Evolutionary conservation across 1,284 basidiomycete genomes (phyloP).

Genomic region (Trametes hirsuta): DNA sequence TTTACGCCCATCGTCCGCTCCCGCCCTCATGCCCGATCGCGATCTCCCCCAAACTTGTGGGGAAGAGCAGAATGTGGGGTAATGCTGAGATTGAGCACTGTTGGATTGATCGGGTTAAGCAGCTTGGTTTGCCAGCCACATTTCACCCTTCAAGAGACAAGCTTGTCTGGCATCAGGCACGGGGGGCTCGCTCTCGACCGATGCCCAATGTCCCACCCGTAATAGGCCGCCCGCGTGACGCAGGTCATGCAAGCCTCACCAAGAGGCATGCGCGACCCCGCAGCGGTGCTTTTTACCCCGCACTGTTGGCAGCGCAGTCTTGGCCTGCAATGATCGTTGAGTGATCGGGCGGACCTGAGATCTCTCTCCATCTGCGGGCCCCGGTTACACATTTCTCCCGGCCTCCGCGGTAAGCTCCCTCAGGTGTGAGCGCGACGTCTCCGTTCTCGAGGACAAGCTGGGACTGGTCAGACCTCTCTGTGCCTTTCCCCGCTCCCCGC

Average conservation of each 20-base stretch:
- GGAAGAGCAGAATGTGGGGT: not conserved
- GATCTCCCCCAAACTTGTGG: not conserved
- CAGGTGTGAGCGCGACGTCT: not conserved
- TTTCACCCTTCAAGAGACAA: not conserved
- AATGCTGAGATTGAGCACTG: not conserved
- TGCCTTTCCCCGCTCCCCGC: slow-evolving; percentile 3
- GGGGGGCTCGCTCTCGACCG: not conserved
- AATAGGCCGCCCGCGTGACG: not conserved
- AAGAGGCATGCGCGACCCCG: not conserved
- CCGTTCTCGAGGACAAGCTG: not conserved
- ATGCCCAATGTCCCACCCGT: not conserved
- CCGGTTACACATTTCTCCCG: slow-evolving; percentile 2
- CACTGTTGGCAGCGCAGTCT: slow-evolving; percentile 1
- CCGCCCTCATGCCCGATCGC: not conserved
- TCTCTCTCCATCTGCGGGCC: not conserved
- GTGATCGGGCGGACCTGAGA: slow-evolving; percentile 4
- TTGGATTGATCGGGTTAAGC: not conserved
- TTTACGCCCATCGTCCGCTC: not conserved
- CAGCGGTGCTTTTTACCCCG: slow-evolving; percentile 11
- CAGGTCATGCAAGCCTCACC: not conserved
- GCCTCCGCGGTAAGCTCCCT: not conserved
- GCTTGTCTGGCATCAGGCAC: slow-evolving; percentile 3
- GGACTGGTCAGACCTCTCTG: not conserved
- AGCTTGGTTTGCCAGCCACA: not conserved
- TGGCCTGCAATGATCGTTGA: not conserved